These are phyloP conservation scores for Microbotryum silenes-acaulis DNA, from an alignment of 1,284 basidiomycete genomes.

Conservation along the genomic window DNA sequence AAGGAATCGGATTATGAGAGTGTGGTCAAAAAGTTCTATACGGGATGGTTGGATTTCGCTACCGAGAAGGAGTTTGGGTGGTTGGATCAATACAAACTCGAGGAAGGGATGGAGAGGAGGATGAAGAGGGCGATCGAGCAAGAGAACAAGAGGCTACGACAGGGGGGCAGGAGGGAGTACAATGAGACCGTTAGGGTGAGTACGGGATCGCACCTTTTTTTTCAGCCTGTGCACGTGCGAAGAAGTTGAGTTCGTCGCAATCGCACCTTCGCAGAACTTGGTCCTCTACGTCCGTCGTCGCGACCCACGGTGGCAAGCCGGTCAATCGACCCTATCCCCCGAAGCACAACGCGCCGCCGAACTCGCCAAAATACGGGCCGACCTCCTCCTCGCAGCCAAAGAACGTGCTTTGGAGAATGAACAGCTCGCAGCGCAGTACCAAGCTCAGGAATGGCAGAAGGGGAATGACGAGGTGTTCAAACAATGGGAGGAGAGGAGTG, in stretches of 20 bases:
- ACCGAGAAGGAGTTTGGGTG: constrained; percentile 86
- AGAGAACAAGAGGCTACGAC: constrained; percentile 87
- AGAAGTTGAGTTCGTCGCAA: neutral
- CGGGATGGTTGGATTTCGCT: constrained; percentile 75
- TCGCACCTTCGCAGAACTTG: constrained; percentile 52
- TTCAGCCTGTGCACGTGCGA: constrained; percentile 2
- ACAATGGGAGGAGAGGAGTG: constrained; percentile 51
- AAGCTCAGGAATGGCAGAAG: constrained; percentile 38
- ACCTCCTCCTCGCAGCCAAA: constrained; percentile 32
- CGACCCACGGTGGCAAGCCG: constrained; percentile 66
- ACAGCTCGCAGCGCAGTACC: constrained; percentile 33
- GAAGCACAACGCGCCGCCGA: constrained; percentile 32
- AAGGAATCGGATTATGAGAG: constrained; percentile 61
- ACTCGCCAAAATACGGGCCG: constrained; percentile 5
- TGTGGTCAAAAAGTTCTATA: constrained; percentile 59
- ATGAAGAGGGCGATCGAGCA: constrained; percentile 89
- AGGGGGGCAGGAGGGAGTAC: constrained; percentile 75
- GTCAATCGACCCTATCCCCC: constrained; percentile 14
- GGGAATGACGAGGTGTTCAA: constrained; percentile 43
- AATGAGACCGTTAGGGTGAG: constrained; percentile 80
- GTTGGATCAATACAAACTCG: constrained; percentile 74
- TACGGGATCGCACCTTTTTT: constrained; percentile 11
- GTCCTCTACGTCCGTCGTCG: constrained; percentile 83
- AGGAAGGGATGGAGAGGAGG: constrained; percentile 78
- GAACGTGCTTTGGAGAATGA: constrained; percentile 34